Conservation (phyloP, 2,329 filamentous ascomycete genomes). For the Neofusicoccum sp. region DNA sequence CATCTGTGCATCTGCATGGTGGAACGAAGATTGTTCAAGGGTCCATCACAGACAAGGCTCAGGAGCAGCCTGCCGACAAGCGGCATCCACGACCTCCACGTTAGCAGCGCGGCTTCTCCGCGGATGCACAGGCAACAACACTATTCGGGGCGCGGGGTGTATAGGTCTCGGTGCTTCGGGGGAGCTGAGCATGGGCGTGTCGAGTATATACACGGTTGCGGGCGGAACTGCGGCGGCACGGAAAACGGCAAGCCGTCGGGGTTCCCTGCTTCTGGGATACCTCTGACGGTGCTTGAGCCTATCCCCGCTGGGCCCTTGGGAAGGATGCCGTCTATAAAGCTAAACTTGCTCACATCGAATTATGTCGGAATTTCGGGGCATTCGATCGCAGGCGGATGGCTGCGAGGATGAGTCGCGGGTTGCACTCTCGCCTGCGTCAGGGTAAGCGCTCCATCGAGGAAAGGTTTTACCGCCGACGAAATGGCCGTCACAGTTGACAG, state of each 20-base stretch:
- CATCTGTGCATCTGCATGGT: constrained; percentile 4
- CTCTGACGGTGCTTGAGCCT: not conserved
- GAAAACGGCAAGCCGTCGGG: not conserved
- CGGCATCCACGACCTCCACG: constrained; percentile 11
- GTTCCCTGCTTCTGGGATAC: not conserved
- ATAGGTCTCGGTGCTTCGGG: not conserved
- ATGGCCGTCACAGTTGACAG: constrained; percentile 2
- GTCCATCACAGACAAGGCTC: not conserved
- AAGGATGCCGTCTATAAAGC: not conserved
- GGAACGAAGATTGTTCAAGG: not conserved
- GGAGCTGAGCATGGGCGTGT: not conserved
- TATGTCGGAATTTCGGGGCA: not conserved
- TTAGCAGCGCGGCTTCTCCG: not conserved
- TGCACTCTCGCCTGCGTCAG: not conserved
- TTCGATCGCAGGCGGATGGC: constrained; percentile 3
- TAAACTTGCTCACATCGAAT: not conserved
- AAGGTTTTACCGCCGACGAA: constrained; percentile 9
- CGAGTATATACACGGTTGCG: not conserved
- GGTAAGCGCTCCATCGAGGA: not conserved
- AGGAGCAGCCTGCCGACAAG: not conserved
- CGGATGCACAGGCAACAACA: not conserved
- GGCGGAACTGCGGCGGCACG: not conserved
- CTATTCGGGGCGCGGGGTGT: not conserved
- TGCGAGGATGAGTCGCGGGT: constrained; percentile 3
- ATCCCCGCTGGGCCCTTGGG: not conserved